Percentiles rank a stretch among this genome's conserved stretches.
Conservation (phyloP, 1,139 yeast genomes). For the Pichia sp. region DNA sequence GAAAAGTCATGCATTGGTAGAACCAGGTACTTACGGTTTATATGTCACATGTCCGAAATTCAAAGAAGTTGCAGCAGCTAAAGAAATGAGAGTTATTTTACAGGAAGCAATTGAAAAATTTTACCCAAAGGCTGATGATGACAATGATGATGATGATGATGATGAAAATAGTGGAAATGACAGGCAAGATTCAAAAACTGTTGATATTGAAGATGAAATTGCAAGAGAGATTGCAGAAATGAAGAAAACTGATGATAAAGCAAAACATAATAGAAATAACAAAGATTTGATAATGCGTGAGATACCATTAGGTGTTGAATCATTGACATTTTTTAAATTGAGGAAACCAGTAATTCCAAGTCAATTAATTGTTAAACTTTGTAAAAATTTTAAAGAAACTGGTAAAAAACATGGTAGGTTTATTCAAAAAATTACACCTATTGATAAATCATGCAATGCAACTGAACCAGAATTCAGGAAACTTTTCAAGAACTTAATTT, state of each 20-base stretch:
- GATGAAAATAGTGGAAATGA: slow-evolving; percentile 28
- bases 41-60: slow-evolving; percentile 83
- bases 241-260: slow-evolving; percentile 30
- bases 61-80: slow-evolving; percentile 65
- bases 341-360: slow-evolving; percentile 76
- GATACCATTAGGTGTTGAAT: slow-evolving; percentile 72
- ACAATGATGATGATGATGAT: slow-evolving; percentile 29
- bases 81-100: slow-evolving; percentile 61
- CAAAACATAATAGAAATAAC: slow-evolving; percentile 37
- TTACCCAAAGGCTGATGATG: slow-evolving; percentile 33
- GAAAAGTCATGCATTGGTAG: slow-evolving; percentile 47
- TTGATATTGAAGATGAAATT: slow-evolving; percentile 64
- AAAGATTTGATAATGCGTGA: slow-evolving; percentile 48
- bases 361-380: slow-evolving; percentile 52
- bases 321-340: slow-evolving; percentile 76
- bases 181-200: slow-evolving; percentile 27
- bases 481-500: slow-evolving; percentile 38
- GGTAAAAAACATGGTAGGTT: slow-evolving; percentile 55
- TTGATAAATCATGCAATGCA: slow-evolving; percentile 69
- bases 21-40: slow-evolving; percentile 76
- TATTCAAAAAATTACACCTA: slow-evolving; percentile 75
- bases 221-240: slow-evolving; percentile 46
- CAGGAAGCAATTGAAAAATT: slow-evolving; percentile 50
- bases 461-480: slow-evolving; percentile 55
- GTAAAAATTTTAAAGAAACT: slow-evolving; percentile 49